Evolutionary conservation across 2,329 filamentous ascomycete genomes (phyloP), one percentile per base, ranked within the genome.

Genomic region (Ophiostoma ips): DNA sequence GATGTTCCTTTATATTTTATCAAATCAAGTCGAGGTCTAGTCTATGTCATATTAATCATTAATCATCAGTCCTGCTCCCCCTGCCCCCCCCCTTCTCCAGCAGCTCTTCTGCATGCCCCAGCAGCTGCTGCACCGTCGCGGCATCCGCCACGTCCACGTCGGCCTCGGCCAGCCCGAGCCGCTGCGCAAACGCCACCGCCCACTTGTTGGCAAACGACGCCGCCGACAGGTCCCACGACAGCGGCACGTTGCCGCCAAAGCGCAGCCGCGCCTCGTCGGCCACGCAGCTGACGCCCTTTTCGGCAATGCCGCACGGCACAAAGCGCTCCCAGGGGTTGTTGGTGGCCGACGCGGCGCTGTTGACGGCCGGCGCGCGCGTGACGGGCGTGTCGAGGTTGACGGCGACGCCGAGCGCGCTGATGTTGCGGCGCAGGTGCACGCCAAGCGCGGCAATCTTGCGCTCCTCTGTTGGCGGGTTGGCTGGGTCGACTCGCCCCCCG

Each of bases 371-470:
- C 2, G 55, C 49, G 2, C 48, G 19, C 12, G 52, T 59, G 19
- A 70, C 66, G 1, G 85, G 77, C 50, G 82, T 78, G 56, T 69
- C 67, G n/a, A 87, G 67, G 71, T 94, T 87, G 62, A 95, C 63
- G 2, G 86, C 89, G 33, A 94, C 73, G 7, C 92, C 92, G 63
- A 94, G 84, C 53, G 83, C 86, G 21, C 82, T 88, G 35, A 96
- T 75, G 64, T 94, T 81, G 43, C 90, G 72, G 13, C 88, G 72
- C 55, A 95, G 75, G 67, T 96, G 89, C n/a, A 98, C 87, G 1
- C 92, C 92, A 38, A 96, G 70, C 0, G 89, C 88, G 0, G 87
- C 87, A 57, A 98, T 88, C 70, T 96, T 98, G 58, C 74, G 71
- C 51, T 72, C 67, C 0, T 61, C 60, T 0, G 36, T 31, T 21